phyloP scores from a whole-genome alignment of 495 filamentous ascomycete genomes.

The Beverwykella pulmonaria region DNA sequence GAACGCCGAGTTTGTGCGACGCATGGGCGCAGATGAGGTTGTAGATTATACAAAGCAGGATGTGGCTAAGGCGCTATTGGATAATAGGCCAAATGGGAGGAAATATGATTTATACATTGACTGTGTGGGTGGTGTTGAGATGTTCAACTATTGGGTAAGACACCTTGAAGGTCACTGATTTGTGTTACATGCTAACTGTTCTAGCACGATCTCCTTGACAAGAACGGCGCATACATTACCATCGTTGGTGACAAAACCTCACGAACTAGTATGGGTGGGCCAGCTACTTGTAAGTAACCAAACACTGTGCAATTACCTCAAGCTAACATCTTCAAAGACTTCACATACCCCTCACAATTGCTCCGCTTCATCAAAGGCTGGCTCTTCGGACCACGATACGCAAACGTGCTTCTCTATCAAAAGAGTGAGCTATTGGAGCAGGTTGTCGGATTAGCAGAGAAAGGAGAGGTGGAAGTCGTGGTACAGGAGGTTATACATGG shows the following conservation, averaged over 20 bases:
- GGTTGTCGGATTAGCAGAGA: constrained; percentile 7
- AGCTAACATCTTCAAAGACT: constrained; percentile 12
- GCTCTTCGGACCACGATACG: constrained; percentile 38
- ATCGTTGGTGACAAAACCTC: constrained; percentile 45
- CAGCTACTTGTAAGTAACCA: constrained; percentile 30
- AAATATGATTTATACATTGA: constrained; percentile 42
- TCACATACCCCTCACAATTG: constrained; percentile 30
- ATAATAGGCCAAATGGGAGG: constrained; percentile 15
- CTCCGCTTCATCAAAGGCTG: constrained; percentile 34
- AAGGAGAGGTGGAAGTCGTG: constrained; percentile 22
- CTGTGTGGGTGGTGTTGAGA: constrained; percentile 42
- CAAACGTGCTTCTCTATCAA: constrained; percentile 29
- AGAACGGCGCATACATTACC: constrained; percentile 32
- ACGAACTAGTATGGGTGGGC: constrained; percentile 38
- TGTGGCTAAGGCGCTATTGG: constrained; percentile 24
- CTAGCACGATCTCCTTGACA: constrained; percentile 15
- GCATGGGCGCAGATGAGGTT: constrained; percentile 39
- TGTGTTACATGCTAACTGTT: neutral
- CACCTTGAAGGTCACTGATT: constrained; percentile 10
- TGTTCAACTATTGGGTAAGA: constrained; percentile 25
- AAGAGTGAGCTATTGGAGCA: constrained; percentile 24
- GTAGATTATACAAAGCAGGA: constrained; percentile 40
- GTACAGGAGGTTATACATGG: constrained; percentile 29
- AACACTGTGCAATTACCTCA: no score
- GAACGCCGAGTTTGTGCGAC: constrained; percentile 40